Evolutionary conservation across 345 rosid species (phyloP), one percentile per base, ranked within the genome.

Genomic region (Moringa oleifera): DNA sequence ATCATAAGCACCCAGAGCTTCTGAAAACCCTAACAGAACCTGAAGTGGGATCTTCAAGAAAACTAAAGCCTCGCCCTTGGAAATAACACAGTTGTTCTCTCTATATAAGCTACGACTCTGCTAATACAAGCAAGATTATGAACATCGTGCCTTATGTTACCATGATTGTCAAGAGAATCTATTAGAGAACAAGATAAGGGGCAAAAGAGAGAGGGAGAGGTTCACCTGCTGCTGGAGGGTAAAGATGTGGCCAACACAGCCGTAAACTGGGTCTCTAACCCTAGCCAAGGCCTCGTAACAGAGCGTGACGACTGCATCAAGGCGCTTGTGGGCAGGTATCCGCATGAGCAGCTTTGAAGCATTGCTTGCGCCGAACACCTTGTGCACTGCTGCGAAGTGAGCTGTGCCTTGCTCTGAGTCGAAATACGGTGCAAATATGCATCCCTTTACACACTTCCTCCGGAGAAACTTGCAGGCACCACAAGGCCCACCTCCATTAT

Each of bases 401-500:
- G 88, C 50, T 5, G 90, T 72, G 13, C 94, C 97, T 71, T 93
- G 95, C 33, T 91, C 97, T 21, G 97, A 71, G 70, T 88, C 94
- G 60, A 90, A 93, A 51, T 93, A 87, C 0, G 97, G 98, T 33
- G 94, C 94, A 61, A 90, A 90, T 22, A 90, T 77, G 74, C 98
- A 93, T 0, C 88, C 94, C 63, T 70, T 75, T 50, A 83, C 78
- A 37, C 97, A 93, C 69, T 93, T 93, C 58, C 94, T 73, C 69
- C 96, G 53, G 11, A 93, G 82, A 72, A 90, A 87, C 75, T 90
- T 90, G 87, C 97, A 93, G 5, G 94, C 98, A 13, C 96, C 97
- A 47, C 96, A 86, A 10, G 97, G 97, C 62, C 95, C 86, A 69
- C 86, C 75, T 36, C 74, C 63, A 24, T 66, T 56, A 53, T 61